phyloP scores from a whole-genome alignment of 2,329 filamentous ascomycete species.

The Diaporthe eres region DNA sequence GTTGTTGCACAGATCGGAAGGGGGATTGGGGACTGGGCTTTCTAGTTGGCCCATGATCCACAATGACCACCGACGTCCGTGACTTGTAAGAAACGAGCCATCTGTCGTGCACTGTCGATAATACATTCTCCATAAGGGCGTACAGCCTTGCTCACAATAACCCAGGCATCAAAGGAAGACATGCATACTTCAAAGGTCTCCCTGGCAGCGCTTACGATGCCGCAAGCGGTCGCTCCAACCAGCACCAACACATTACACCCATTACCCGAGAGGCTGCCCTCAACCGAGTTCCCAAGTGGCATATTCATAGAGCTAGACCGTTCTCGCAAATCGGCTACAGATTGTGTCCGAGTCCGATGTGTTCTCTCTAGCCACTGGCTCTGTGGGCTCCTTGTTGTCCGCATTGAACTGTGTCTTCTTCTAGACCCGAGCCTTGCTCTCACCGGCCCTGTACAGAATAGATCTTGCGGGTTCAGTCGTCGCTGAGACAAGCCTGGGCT shows the following conservation, averaged over 20 bases:
- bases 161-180: background rate
- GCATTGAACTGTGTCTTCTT: background rate
- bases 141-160: background rate
- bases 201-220: background rate
- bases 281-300: too few species aligned
- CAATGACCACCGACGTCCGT: too few species aligned
- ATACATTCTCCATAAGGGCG: background rate
- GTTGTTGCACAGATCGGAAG: too few species aligned
- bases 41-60: too few species aligned
- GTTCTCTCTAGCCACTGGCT: too few species aligned
- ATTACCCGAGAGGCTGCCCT: fast-evolving
- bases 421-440: background rate
- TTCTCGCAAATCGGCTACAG: background rate
- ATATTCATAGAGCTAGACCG: background rate
- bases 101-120: background rate
- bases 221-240: background rate
- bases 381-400: background rate
- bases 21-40: too few species aligned
- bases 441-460: background rate
- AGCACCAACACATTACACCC: background rate
- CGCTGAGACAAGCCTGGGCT: fast-evolving
- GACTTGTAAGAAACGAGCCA: too few species aligned
- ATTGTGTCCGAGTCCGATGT: background rate
- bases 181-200: background rate
- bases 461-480: too few species aligned